Evolutionary conservation across 108 stramenopile species (phyloP).

Genomic region (Poteriospumella lacustris): DNA sequence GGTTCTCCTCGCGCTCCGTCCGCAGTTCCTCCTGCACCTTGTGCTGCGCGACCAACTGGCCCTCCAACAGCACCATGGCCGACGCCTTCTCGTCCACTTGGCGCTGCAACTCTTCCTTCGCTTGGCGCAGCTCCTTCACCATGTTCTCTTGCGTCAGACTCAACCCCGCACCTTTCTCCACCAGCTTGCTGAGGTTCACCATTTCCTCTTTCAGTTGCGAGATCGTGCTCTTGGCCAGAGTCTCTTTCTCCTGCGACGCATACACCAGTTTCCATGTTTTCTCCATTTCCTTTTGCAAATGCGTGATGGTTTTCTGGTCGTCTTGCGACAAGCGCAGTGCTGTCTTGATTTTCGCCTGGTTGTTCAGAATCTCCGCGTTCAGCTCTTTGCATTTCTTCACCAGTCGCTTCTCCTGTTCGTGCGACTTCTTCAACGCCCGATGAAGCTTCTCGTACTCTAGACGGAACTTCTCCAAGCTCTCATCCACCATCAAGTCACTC

Average conservation of each 20-base stretch:
- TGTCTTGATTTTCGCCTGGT: constrained; percentile 63
- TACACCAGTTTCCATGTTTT: constrained; percentile 67
- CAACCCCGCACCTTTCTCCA: constrained; percentile 63
- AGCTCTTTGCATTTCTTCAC: constrained; percentile 62
- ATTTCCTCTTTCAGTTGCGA: constrained; percentile 61
- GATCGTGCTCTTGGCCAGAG: constrained; percentile 59
- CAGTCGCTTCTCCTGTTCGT: constrained; percentile 63
- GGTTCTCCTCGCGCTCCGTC: neutral
- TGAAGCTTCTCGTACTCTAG: constrained; percentile 66
- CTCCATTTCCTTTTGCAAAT: constrained; percentile 63
- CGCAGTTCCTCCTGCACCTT: constrained; percentile 22
- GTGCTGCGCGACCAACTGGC: constrained; percentile 21
- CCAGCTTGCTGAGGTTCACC: constrained; percentile 56
- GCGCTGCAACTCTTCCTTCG: constrained; percentile 46
- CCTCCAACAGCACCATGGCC: neutral
- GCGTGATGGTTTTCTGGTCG: constrained; percentile 56
- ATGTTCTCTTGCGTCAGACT: constrained; percentile 61
- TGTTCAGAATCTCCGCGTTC: constrained; percentile 62
- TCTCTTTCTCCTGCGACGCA: constrained; percentile 62
- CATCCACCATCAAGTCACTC: constrained; percentile 56
- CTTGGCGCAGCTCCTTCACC: constrained; percentile 52
- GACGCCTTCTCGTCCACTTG: constrained; percentile 36
- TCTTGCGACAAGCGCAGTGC: constrained; percentile 62
- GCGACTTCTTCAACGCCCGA: constrained; percentile 58
- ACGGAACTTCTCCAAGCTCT: constrained; percentile 59